Conservation (phyloP, 352 stramenopile genomes). For the Globisporangium nunn region DNA sequence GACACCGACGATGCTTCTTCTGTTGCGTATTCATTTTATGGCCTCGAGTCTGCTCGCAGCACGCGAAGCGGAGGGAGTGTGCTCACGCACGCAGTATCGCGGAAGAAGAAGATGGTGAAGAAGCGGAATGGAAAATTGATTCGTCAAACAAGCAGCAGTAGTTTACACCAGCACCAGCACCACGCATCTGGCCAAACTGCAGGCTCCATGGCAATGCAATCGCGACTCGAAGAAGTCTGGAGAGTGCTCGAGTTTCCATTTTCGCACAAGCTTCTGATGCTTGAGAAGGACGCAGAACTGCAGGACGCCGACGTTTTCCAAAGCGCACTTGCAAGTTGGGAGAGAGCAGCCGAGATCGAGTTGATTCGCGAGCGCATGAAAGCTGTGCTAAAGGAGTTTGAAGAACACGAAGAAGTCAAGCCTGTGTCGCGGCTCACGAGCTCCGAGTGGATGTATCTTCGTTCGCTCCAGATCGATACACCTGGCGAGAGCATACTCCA, state of each 20-base stretch:
- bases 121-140: conserved; percentile 16
- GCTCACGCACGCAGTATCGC: neutral
- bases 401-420: conserved; percentile 24
- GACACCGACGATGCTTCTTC: conserved; percentile 9
- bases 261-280: conserved; percentile 49
- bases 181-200: conserved; percentile 17
- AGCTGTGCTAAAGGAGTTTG: conserved; percentile 25
- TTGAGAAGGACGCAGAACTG: conserved; percentile 51
- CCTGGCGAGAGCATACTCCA: conserved; percentile 7
- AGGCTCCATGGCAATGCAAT: conserved; percentile 41
- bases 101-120: conserved; percentile 12
- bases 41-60: conserved; percentile 13
- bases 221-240: conserved; percentile 53
- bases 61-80: conserved; percentile 15
- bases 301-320: conserved; percentile 38
- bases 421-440: conserved; percentile 23
- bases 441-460: conserved; percentile 28
- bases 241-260: conserved; percentile 52
- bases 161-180: conserved; percentile 13
- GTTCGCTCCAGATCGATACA: conserved; percentile 27
- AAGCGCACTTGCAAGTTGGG: conserved; percentile 36
- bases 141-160: conserved; percentile 15
- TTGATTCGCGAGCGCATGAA: conserved; percentile 46
- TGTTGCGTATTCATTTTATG: neutral
- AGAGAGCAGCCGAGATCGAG: conserved; percentile 29